Base-by-base conservation (phyloP, 1,139 yeast genomes). In the Suhomyces taliae region DNA sequence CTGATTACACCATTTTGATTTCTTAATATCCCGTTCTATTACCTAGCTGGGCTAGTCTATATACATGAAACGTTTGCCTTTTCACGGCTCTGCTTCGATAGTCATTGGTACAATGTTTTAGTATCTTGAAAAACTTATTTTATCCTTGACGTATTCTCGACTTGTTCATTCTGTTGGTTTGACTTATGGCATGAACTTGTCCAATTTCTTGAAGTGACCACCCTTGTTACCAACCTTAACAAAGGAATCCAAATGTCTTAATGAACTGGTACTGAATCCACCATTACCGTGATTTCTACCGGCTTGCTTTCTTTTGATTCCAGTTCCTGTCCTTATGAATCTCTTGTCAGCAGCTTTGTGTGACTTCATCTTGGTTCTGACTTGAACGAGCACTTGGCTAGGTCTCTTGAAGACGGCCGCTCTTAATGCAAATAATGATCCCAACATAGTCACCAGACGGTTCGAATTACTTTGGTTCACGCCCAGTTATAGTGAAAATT, bases 201-300 rank as follows among this genome's bases (percentile, higher is more conserved):
- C 76, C 54, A 86, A 64, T 63, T 83, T 85, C 61, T 74, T 76
- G 51, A 76, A 69, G 57, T 81, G 84, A 31, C 76, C 74, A 7
- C 74, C 73, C 54, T 65, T 72, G 45, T 66, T 62, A 8, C 78
- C 77, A 4, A 90, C 89, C 40, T 73, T 65, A 4, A 81, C 81
- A 46, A 82, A 83, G 6, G 86, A 84, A 46, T 86, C 83, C 60
- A 87, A 76, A 50, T 78, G 83, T 37, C 79, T 76, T 56, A 90
- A 69, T 7, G 84, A 74, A 47, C 83, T 76, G 40, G 81, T 70
- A 41, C 91, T 80, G 85, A 95, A 90, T 27, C 96, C 93, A 4
- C 91, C 90, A 60, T 90, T 90, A 41, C 98, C 97, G 66, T 90
- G 98, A 58, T 88, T 87, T 69, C 96, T 81, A 9, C 96, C 95